Percentiles rank a stretch among this genome's conserved stretches.
These are phyloP conservation scores for Klebsormidium nitens DNA, from an alignment of 139 green algal genomes.

Conservation along the genomic window DNA sequence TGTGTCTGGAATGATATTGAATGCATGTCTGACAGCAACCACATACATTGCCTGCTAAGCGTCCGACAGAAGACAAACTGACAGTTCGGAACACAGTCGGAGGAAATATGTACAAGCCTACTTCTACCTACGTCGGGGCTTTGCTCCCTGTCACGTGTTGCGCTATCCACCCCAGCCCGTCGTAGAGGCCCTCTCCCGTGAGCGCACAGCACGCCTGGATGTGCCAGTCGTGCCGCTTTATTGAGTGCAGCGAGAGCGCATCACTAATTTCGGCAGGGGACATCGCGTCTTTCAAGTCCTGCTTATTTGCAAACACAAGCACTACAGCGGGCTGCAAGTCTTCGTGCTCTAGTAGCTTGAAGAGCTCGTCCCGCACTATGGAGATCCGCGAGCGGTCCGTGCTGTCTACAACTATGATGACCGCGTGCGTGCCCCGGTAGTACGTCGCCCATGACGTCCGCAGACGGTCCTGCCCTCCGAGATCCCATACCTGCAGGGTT, in stretches of 20 bases:
- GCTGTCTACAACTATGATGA: constrained; percentile 73
- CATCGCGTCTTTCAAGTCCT: constrained; percentile 70
- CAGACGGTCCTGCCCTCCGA: constrained; percentile 82
- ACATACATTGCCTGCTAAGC: too few species aligned
- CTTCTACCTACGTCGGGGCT: too few species aligned
- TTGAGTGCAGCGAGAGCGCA: constrained; percentile 51
- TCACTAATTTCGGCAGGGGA: constrained; percentile 60
- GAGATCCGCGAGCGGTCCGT: constrained; percentile 75
- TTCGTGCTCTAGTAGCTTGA: constrained; percentile 64
- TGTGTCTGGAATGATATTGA: too few species aligned
- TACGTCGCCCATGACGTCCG: constrained; percentile 82
- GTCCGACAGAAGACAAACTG: too few species aligned
- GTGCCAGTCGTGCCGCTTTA: constrained; percentile 59
- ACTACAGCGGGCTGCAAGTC: constrained; percentile 47
- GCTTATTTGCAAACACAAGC: constrained; percentile 87
- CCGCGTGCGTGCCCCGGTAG: constrained; percentile 72
- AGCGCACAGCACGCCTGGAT: constrained; percentile 92
- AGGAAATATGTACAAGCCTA: too few species aligned
- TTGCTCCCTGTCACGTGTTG: constrained; percentile 40
- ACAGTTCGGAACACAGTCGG: too few species aligned
- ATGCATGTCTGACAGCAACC: too few species aligned
- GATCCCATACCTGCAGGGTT: constrained; percentile 61
- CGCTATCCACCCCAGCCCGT: constrained; percentile 94
- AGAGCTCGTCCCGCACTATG: constrained; percentile 70
- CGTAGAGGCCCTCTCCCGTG: constrained; percentile 92